These are phyloP conservation scores for Linderina pennispora DNA, from an alignment of 192 early-diverging fungal genomes.

Conservation along the genomic window DNA sequence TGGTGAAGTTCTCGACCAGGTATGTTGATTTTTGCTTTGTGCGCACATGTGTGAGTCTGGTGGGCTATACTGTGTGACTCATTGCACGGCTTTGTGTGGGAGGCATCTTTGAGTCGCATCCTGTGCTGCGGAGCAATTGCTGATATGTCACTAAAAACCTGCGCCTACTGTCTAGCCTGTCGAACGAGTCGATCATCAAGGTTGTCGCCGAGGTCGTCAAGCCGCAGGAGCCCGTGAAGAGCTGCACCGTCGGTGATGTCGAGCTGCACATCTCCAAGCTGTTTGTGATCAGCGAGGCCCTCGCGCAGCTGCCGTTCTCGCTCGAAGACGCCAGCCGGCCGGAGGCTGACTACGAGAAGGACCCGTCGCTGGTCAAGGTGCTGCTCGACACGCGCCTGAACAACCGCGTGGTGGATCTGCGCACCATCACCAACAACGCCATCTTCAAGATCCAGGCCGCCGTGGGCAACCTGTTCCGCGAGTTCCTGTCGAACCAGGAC, in stretches of 20 bases:
- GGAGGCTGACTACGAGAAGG: constrained; percentile 68
- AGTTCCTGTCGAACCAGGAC: constrained; percentile 71
- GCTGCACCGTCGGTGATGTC: constrained; percentile 88
- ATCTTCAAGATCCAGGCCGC: constrained; percentile 97
- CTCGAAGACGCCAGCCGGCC: constrained; percentile 89
- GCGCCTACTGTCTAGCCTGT: constrained; percentile 48
- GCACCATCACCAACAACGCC: constrained; percentile 93
- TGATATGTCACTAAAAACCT: background rate
- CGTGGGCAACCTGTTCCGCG: constrained; percentile 91
- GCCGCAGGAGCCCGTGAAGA: constrained; percentile 78
- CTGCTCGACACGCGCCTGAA: constrained; percentile 88
- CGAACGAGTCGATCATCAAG: constrained; percentile 84
- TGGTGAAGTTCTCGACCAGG: constrained; percentile 83
- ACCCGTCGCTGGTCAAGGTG: constrained; percentile 67
- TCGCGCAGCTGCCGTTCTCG: constrained; percentile 79
- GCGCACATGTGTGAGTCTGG: too few species aligned
- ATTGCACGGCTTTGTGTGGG: too few species aligned
- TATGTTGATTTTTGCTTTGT: constrained; percentile 28
- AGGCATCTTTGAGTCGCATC: too few species aligned
- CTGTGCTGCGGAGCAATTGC: too few species aligned
- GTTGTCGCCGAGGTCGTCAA: constrained; percentile 76
- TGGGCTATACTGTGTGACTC: too few species aligned
- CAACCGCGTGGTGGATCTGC: constrained; percentile 90
- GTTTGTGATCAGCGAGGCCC: constrained; percentile 66
- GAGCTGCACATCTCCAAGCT: constrained; percentile 81